These are phyloP conservation scores for Mycosarcoma maydis DNA, from an alignment of 1,284 basidiomycete genomes.

Conservation along the genomic window DNA sequence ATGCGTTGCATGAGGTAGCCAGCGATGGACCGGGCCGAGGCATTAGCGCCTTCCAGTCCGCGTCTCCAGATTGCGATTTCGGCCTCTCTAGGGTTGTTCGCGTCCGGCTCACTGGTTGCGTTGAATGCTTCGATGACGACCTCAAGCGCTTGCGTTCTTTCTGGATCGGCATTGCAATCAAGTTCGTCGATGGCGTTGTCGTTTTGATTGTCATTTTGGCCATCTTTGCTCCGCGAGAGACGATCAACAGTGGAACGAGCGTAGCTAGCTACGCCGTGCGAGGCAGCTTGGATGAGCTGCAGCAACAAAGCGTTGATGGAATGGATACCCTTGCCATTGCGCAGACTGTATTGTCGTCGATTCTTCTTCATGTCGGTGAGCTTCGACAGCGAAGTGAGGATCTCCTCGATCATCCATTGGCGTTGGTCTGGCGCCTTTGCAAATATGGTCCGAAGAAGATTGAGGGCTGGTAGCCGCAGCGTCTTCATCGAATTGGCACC, in stretches of 20 bases:
- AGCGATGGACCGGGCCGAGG: conserved; percentile 76
- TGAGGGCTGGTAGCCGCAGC: conserved; percentile 81
- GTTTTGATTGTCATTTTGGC: conserved; percentile 3
- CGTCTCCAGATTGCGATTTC: conserved; percentile 41
- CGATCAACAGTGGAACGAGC: conserved; percentile 35
- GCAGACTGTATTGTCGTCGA: conserved; percentile 75
- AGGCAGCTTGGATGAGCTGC: conserved; percentile 90
- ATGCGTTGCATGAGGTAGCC: conserved; percentile 78
- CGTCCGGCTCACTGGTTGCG: conserved; percentile 13
- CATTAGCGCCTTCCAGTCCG: conserved; percentile 49
- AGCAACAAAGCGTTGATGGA: conserved; percentile 90
- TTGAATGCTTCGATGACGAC: conserved; percentile 41
- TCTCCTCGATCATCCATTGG: conserved; percentile 95
- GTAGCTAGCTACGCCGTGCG: conserved; percentile 35
- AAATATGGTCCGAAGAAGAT: conserved; percentile 82
- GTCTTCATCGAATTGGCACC: conserved; percentile 74
- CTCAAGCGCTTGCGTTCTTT: conserved; percentile 15
- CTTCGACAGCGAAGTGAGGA: conserved; percentile 85
- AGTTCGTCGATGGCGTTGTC: neutral
- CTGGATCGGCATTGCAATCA: conserved; percentile 9
- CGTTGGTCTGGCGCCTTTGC: conserved; percentile 87
- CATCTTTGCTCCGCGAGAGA: conserved; percentile 17
- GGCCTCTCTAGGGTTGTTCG: conserved; percentile 19
- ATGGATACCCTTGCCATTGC: conserved; percentile 77
- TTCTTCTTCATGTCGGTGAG: conserved; percentile 87